These are phyloP conservation scores for Alternaria sp. DNA, from an alignment of 2,329 filamentous ascomycete species.

Conservation along the genomic window DNA sequence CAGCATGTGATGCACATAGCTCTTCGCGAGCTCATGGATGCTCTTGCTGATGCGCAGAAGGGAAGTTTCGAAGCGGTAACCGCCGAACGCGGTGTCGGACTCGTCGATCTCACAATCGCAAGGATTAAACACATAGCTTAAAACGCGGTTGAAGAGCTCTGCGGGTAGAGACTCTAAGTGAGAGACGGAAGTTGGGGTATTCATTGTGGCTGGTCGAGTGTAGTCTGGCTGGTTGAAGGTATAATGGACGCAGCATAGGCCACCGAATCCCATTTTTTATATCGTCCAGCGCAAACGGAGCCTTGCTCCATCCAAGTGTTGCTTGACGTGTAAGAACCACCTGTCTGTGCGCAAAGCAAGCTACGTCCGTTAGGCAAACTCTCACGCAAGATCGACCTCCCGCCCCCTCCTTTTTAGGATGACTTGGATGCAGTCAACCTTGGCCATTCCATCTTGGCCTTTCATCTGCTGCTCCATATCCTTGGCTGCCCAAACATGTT, in stretches of 20 bases:
- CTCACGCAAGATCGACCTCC: slow-evolving; percentile 39
- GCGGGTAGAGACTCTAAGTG: neutral
- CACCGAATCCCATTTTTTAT: no score
- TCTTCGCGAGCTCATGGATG: neutral
- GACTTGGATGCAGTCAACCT: slow-evolving; percentile 43
- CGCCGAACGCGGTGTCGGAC: neutral
- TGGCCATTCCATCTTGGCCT: slow-evolving; percentile 33
- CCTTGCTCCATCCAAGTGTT: no score
- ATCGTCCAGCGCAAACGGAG: no score
- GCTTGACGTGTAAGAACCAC: no score
- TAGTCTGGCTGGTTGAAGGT: neutral
- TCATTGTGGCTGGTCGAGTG: neutral
- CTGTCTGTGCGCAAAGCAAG: no score
- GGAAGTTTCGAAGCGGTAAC: neutral
- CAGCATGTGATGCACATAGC: neutral
- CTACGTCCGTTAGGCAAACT: neutral
- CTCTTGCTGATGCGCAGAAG: neutral
- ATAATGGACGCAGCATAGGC: neutral
- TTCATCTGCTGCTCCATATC: slow-evolving; percentile 29
- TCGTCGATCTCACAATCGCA: neutral
- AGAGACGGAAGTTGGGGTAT: neutral
- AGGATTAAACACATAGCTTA: neutral
- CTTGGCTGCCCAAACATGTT: slow-evolving; percentile 39
- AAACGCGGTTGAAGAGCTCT: neutral
- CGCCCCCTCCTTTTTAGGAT: slow-evolving; percentile 31